A percentile compares a stretch with the other conserved stretches of the same genome.
Evolutionary conservation across 257 asterid genomes (phyloP).

Genomic region (Jaltomata sinuosa): DNA sequence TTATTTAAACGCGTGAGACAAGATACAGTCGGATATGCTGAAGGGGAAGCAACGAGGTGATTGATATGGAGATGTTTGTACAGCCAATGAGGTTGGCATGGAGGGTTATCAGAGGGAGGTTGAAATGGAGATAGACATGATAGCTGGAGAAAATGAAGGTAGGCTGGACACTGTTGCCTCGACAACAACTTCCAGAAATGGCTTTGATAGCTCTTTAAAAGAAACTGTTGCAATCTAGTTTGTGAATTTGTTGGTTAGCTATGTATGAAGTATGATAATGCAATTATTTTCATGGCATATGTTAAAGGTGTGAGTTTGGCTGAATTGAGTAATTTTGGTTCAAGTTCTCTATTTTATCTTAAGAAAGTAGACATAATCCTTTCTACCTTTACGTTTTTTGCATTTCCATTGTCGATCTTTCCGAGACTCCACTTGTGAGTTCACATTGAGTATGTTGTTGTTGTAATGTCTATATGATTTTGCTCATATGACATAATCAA

Average conservation of each 20-base stretch:
- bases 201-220: background rate
- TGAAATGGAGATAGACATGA: slow-evolving; percentile 52
- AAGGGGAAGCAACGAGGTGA: too few relatives aligned
- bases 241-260: background rate
- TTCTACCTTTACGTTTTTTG: background rate
- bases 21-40: background rate
- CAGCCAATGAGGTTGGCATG: slow-evolving; percentile 13
- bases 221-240: background rate
- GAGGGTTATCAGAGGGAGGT: background rate
- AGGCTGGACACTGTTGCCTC: slow-evolving; percentile 17
- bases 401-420: background rate
- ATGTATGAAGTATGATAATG: background rate
- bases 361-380: background rate
- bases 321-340: too few relatives aligned
- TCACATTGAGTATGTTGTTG: too few relatives aligned
- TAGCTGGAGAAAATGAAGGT: slow-evolving; percentile 38
- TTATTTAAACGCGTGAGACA: slow-evolving; percentile 16
- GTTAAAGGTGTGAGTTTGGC: background rate
- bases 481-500: too few relatives aligned
- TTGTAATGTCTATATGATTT: too few relatives aligned
- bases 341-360: too few relatives aligned
- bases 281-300: background rate
- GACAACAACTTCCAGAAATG: background rate
- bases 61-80: too few relatives aligned
- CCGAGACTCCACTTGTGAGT: too few relatives aligned